Percentiles rank a stretch among this genome's conserved stretches.
These are phyloP conservation scores for Fomes fomentarius DNA, from an alignment of 1,284 basidiomycete species.

Conservation along the genomic window DNA sequence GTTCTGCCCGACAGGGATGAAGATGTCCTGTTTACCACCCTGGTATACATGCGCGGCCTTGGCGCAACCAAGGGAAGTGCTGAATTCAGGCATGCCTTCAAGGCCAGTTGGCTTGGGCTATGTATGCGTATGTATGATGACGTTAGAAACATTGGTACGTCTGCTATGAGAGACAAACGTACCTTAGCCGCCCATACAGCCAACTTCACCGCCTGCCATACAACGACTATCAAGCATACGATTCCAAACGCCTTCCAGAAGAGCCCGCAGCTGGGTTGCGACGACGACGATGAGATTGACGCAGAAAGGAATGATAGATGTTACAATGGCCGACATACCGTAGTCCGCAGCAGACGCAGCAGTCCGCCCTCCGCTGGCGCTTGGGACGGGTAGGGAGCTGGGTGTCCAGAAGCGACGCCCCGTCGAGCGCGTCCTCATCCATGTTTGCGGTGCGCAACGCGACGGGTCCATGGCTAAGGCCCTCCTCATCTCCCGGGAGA, in stretches of 20 bases:
- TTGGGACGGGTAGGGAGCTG: constrained; percentile 36
- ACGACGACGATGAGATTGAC: neutral
- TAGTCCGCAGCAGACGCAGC: constrained; percentile 58
- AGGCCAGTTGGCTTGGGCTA: constrained; percentile 53
- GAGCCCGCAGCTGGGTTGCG: constrained; percentile 44
- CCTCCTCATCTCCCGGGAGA: constrained; percentile 47
- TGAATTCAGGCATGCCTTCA: constrained; percentile 57
- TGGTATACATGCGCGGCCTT: constrained; percentile 48
- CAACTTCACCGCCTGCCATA: constrained; percentile 49
- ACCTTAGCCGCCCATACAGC: constrained; percentile 52
- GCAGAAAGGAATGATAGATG: no score
- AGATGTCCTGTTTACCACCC: constrained; percentile 39
- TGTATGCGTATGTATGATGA: no score
- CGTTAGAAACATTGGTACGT: no score
- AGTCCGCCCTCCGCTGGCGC: constrained; percentile 39
- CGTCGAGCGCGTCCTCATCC: constrained; percentile 32
- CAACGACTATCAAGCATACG: constrained; percentile 42
- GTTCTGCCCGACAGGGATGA: constrained; percentile 40
- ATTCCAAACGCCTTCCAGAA: constrained; percentile 62
- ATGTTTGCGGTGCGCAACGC: constrained; percentile 38
- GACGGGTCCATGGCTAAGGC: constrained; percentile 34
- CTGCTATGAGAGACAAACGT: constrained; percentile 25
- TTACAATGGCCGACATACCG: constrained; percentile 39
- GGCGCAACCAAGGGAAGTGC: constrained; percentile 53
- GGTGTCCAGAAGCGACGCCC: constrained; percentile 41